Conservation (phyloP, 2,329 filamentous ascomycete species). For the Botrytis medusae region DNA sequence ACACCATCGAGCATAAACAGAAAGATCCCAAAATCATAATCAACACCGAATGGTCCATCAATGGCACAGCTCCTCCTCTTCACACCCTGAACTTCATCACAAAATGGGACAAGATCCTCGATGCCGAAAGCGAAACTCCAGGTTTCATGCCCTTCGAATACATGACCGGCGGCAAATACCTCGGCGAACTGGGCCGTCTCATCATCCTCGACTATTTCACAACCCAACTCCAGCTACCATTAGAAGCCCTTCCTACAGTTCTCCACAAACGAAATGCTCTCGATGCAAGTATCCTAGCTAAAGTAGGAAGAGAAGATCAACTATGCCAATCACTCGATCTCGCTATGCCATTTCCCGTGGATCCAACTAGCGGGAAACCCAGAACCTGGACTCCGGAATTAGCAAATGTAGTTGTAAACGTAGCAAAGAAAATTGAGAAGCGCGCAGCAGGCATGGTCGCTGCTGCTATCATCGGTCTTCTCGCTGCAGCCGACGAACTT, state of each 20-base stretch:
- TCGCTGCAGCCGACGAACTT: slow-evolving; percentile 69
- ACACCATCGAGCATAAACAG: slow-evolving; percentile 37
- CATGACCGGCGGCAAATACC: slow-evolving; percentile 92
- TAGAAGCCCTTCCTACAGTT: slow-evolving; percentile 27
- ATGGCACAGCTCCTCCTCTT: slow-evolving; percentile 68
- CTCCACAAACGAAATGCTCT: slow-evolving; percentile 43
- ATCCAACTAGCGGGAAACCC: neutral
- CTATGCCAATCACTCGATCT: neutral
- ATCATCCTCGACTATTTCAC: slow-evolving; percentile 87
- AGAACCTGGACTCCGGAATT: slow-evolving; percentile 62
- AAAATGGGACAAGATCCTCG: slow-evolving; percentile 68
- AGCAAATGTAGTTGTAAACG: slow-evolving; percentile 60
- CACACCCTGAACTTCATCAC: slow-evolving; percentile 63
- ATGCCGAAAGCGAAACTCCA: slow-evolving; percentile 66
- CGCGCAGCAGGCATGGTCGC: slow-evolving; percentile 74
- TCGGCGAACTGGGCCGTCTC: slow-evolving; percentile 78
- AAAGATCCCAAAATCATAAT: slow-evolving; percentile 66
- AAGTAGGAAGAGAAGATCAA: neutral
- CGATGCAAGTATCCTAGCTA: neutral
- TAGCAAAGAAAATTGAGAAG: slow-evolving; percentile 68
- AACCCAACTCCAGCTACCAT: slow-evolving; percentile 27
- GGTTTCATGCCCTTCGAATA: slow-evolving; percentile 96
- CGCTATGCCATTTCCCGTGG: neutral
- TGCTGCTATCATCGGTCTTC: slow-evolving; percentile 67
- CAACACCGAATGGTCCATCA: slow-evolving; percentile 84